Base-by-base conservation (phyloP, 495 filamentous ascomycete species). In the Xylaria scruposa region DNA sequence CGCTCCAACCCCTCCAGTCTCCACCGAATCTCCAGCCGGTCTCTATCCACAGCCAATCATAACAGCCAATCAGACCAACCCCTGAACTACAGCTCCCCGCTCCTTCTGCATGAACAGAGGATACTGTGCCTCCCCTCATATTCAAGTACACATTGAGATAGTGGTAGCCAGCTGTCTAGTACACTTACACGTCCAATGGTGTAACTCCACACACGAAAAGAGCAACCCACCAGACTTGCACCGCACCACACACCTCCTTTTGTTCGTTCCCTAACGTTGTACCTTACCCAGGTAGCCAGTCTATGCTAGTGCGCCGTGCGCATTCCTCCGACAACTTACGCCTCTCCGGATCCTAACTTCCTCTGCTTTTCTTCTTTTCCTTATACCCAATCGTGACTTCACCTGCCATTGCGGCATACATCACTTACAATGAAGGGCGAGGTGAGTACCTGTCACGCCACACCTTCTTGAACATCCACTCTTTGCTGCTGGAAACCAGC, bases 381-480 rank as follows among this genome's bases (percentile, higher is more conserved):
- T 68, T 65, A 71, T 69, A 33, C 66, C 54, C 24, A 63, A 70
- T 31, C 26, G 36, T 26, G 19, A 70, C 56, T n/a, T 73, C 67
- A 42, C 64, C 65, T 67, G 63, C 49, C 70, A 67, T 74, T 68
- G 38, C 54, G 65, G 71, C 66, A 72, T 71, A 73, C 72, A 65
- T 19, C 67, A 70, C 54, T 72, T 76, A 81, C 67, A 66, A 81
- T 81, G 79, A 81, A 79, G 76, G 79, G 79, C 73, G 79, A 81
- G 75, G 79, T 81, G 72, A 72, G 79, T 80, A 70, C 78, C 78
- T 68, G 17, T 54, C 46, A 21, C 71, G 40, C 61, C 15, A 21
- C 10, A 70, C 51, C 66, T 68, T 5, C 19, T 46, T 65, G 21
- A 38, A 62, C 56, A 64, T 51, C 65, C 26, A 44, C 38, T 72